Percentiles rank a stretch among this genome's conserved stretches.
Evolutionary conservation across 192 early-diverging fungal genomes (phyloP).

Genomic region (Coemansia sp.): DNA sequence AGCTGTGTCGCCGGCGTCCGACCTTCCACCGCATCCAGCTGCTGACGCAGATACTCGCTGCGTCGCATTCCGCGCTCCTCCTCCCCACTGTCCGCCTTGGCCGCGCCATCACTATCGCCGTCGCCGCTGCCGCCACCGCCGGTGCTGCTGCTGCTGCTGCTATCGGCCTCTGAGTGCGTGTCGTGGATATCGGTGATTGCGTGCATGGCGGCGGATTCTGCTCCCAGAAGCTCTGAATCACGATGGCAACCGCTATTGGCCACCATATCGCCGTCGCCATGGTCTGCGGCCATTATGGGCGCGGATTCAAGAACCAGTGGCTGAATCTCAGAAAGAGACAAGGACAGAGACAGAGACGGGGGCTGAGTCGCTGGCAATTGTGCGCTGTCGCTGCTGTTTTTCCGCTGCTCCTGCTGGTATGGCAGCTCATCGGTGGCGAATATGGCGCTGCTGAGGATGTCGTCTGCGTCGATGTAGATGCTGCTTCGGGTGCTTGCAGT

Average conservation of each 20-base stretch:
- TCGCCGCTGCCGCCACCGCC: too few relatives aligned
- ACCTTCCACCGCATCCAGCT: constrained; percentile 37
- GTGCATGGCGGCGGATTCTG: constrained; percentile 1
- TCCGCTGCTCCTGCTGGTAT: constrained; percentile 30
- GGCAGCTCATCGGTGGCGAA: constrained; percentile 35
- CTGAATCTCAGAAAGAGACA: not conserved
- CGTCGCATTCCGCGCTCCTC: constrained; percentile 13
- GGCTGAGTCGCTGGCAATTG: not conserved
- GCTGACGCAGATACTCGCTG: constrained; percentile 37
- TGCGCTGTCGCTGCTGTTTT: not conserved
- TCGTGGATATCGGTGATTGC: too few relatives aligned
- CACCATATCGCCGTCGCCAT: not conserved
- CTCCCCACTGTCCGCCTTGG: not conserved
- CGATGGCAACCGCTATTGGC: not conserved
- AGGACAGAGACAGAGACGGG: too few relatives aligned
- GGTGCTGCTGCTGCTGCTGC: not conserved
- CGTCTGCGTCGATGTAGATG: constrained; percentile 42
- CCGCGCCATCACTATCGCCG: not conserved
- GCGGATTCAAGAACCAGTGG: constrained; percentile 10
- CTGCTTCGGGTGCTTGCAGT: constrained; percentile 20
- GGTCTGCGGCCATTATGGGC: constrained; percentile 23
- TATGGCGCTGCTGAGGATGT: constrained; percentile 26
- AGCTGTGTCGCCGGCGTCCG: constrained; percentile 50
- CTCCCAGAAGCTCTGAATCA: not conserved
- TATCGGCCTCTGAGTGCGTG: too few relatives aligned